Percentiles rank a stretch among this genome's conserved stretches.
These are phyloP conservation scores for Vitis rupestris DNA, from an alignment of 164 flowering plant genomes.

Conservation along the genomic window DNA sequence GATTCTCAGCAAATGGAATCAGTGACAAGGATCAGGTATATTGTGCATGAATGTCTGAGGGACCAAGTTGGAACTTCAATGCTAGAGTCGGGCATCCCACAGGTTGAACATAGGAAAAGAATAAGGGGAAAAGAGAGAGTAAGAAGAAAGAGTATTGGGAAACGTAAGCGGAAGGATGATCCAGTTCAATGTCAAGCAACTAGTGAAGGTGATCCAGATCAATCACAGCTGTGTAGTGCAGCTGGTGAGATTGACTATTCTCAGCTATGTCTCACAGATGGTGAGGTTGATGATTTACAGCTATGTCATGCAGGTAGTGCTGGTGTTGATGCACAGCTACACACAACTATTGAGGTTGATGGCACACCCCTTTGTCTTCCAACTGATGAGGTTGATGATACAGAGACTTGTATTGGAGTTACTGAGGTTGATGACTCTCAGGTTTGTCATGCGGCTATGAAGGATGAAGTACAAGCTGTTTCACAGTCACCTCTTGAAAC, in stretches of 20 bases:
- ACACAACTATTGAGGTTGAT: constrained; percentile 3
- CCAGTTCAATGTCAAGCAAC: constrained; percentile 26
- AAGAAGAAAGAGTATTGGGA: constrained; percentile 46
- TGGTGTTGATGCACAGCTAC: constrained; percentile 7
- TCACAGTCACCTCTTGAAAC: constrained; percentile 27
- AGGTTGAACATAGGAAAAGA: constrained; percentile 39
- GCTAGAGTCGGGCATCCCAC: constrained; percentile 15
- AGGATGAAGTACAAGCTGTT: constrained; percentile 13
- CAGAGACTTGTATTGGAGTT: background rate
- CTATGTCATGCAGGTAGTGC: constrained; percentile 7
- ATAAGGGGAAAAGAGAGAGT: constrained; percentile 61
- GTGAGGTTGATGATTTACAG: constrained; percentile 15
- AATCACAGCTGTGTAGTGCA: constrained; percentile 10
- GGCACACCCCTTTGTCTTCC: constrained; percentile 1
- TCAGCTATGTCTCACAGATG: constrained; percentile 12
- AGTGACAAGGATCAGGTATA: constrained; percentile 50
- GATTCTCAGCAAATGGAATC: constrained; percentile 52
- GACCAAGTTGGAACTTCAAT: constrained; percentile 49
- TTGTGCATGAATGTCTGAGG: constrained; percentile 63
- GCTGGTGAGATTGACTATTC: constrained; percentile 7
- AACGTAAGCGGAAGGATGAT: constrained; percentile 49
- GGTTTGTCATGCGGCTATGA: background rate
- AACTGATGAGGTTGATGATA: constrained; percentile 5
- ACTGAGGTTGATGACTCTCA: background rate
- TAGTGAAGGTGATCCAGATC: constrained; percentile 35